These are phyloP conservation scores for Cucurbita argyrosperma DNA, from an alignment of 306 rosid genomes.

Conservation along the genomic window DNA sequence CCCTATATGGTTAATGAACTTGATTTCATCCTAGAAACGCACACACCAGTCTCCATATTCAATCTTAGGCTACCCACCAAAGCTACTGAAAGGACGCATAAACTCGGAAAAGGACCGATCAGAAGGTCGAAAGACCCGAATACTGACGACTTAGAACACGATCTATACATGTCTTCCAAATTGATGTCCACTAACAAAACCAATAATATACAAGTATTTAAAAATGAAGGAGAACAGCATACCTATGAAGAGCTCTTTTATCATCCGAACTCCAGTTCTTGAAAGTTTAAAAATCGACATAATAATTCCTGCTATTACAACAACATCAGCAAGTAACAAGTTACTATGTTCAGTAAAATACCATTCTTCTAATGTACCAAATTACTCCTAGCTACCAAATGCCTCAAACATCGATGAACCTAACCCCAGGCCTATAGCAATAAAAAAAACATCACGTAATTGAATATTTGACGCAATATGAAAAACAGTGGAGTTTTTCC, in stretches of 20 bases:
- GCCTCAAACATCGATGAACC: neutral
- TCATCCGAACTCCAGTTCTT: conserved; percentile 2
- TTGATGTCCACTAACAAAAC: neutral
- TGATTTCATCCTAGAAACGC: neutral
- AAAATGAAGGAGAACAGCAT: neutral
- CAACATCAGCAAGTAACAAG: neutral
- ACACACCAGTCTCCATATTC: neutral
- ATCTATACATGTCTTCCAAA: neutral
- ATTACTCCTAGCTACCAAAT: neutral
- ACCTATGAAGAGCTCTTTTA: neutral
- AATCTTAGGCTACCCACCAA: neutral
- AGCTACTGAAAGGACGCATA: neutral
- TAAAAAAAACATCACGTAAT: neutral
- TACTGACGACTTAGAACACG: neutral
- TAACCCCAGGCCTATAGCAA: neutral
- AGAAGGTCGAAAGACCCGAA: neutral
- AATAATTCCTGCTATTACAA: neutral
- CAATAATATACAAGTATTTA: neutral
- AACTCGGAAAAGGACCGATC: neutral
- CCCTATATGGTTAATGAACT: neutral
- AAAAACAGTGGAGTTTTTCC: neutral
- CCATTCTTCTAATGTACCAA: neutral
- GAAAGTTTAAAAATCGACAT: conserved; percentile 1
- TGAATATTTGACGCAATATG: neutral
- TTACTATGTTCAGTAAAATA: neutral